A percentile compares a stretch with the other conserved stretches of the same genome.
Evolutionary conservation across 192 early-diverging fungal species (phyloP).

Genomic region (Entomortierella chlamydospora): DNA sequence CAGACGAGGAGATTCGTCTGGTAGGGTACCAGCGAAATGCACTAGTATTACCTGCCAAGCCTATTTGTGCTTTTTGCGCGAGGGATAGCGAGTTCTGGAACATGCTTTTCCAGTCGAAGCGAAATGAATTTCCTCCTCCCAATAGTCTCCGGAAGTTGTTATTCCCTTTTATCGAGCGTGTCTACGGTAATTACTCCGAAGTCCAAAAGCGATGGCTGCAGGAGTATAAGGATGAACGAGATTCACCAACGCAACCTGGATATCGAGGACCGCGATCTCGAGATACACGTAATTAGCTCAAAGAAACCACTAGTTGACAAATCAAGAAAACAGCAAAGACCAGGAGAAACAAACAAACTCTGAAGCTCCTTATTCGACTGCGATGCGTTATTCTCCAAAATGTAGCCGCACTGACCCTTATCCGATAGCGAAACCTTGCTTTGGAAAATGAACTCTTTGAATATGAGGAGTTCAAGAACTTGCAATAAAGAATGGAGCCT

Average conservation of each 20-base stretch:
- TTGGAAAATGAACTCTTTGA: no score
- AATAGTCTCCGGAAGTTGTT: not conserved
- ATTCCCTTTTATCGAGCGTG: constrained; percentile 19
- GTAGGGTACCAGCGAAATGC: not conserved
- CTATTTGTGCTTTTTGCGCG: not conserved
- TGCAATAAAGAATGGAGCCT: no score
- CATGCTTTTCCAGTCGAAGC: not conserved
- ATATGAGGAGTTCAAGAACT: no score
- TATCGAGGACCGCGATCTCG: not conserved
- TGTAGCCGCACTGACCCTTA: not conserved
- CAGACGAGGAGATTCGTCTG: not conserved
- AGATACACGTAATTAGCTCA: no score
- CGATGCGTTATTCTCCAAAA: constrained; percentile 2
- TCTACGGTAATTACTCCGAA: not conserved
- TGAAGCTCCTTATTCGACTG: constrained; percentile 1
- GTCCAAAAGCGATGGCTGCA: not conserved
- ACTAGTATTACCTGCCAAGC: not conserved
- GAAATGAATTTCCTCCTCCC: constrained; percentile 5
- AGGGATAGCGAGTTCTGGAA: constrained; percentile 1
- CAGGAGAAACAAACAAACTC: not conserved
- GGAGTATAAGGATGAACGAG: not conserved
- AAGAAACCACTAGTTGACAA: not conserved
- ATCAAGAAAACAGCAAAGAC: no score
- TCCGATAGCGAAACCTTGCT: not conserved
- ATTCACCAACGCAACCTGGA: not conserved